Base-by-base conservation (phyloP, 1,284 basidiomycete species). In the Apiotrichum porosum region DNA sequence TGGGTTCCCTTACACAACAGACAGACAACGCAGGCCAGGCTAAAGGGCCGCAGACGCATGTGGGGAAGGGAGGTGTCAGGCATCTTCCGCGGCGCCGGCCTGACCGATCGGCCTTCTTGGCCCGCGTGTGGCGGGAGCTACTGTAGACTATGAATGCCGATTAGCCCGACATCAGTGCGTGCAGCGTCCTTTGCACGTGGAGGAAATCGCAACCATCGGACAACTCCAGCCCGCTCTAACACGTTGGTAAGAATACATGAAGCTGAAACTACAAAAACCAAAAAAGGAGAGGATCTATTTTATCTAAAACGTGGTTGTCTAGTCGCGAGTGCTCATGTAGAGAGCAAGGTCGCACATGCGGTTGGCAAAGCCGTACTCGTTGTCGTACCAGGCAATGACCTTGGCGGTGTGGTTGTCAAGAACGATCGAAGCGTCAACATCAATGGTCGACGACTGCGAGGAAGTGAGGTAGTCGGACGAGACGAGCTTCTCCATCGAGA, bases 311-410 rank as follows among this genome's bases (percentile, higher is more conserved):
- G 8, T 31, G 18, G 12, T 41, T 14, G 8, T 41, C 17, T 47
- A 37, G 45, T 51, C 47, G 18, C 47, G 45, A 28, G 31, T 19
- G 40, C 48, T 47, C 42, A 55, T 55, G 49, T 51, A 55, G 38
- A 47, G 44, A 19, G 49, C 46, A 13, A 55, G 53, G 47, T 55
- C 53, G 34, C 48, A 41, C 53, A 55, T 57, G 48, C 55, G 55
- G 44, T 39, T 48, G 6, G 55, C 50, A 50, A 66, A 72, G 15
- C 62, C 71, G 34, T 54, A 52, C 56, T 73, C 72, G 59, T 74
- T 73, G 55, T 74, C 72, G 54, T 74, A 73, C 69, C 69, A 74
- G 9, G 71, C 68, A 21, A 72, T 57, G 45, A 75, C 63, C 60
- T 74, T 75, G 9, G 62, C 67, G 19, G 67, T 72, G 38, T 39